Evolutionary conservation across 441 rosid species (phyloP).

Genomic region (Populus tomentosa): DNA sequence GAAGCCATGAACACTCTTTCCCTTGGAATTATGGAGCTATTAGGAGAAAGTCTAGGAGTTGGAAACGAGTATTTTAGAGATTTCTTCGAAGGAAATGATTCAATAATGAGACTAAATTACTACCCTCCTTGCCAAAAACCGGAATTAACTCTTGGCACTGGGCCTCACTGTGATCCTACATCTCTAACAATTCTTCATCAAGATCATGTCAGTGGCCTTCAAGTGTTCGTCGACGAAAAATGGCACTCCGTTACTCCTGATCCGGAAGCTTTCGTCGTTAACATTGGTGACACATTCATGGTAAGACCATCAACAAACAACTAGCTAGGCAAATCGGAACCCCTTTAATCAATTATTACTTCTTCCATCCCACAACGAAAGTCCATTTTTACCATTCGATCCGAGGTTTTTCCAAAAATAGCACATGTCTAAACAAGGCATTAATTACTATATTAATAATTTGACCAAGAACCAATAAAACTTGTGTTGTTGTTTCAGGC

Average conservation of each 20-base stretch:
- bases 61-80: constrained; percentile 44
- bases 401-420: neutral
- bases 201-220: constrained; percentile 83
- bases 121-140: constrained; percentile 94
- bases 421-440: neutral
- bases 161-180: constrained; percentile 99
- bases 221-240: constrained; percentile 66
- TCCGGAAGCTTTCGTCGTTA: constrained; percentile 72
- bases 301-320: constrained; percentile 30
- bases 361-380: neutral
- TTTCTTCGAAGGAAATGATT: constrained; percentile 72
- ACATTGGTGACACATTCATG: constrained; percentile 96
- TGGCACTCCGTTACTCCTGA: constrained; percentile 73
- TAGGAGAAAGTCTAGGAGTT: constrained; percentile 71
- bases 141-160: constrained; percentile 84
- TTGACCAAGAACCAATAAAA: neutral
- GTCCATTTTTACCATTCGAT: neutral
- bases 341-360: neutral
- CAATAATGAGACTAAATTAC: constrained; percentile 89
- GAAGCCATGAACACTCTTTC: constrained; percentile 78
- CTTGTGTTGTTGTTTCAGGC: constrained; percentile 45
- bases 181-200: constrained; percentile 96
- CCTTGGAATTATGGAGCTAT: constrained; percentile 78
- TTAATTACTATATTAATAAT: neutral
- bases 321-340: neutral